Evolutionary conservation across 2,329 filamentous ascomycete genomes (phyloP).

Genomic region (Zymoseptoria pseudotritici): DNA sequence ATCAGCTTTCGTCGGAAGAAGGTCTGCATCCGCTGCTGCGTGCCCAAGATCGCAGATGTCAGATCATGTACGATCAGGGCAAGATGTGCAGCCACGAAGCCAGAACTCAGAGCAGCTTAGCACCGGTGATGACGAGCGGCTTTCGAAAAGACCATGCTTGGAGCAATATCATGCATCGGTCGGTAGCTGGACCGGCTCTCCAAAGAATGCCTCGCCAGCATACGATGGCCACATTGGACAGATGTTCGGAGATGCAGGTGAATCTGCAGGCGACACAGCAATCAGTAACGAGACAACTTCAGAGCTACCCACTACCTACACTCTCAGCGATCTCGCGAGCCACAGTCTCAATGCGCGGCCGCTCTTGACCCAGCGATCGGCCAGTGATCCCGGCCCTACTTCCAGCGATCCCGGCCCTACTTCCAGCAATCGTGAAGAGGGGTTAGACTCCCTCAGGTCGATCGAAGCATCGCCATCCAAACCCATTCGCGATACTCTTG

Average conservation of each 20-base stretch:
- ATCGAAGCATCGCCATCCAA: background rate
- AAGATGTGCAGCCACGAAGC: background rate
- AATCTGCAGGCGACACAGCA: slow-evolving; percentile 1
- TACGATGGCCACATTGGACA: background rate
- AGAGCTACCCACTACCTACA: slow-evolving; percentile 30
- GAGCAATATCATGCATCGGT: background rate
- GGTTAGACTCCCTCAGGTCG: background rate
- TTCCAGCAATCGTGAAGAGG: background rate
- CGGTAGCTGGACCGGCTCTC: background rate
- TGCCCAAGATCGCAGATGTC: background rate
- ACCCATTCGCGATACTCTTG: background rate
- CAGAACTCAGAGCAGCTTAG: background rate
- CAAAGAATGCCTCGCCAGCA: background rate
- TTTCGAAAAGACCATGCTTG: background rate
- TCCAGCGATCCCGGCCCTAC: slow-evolving; percentile 7
- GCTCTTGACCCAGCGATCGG: slow-evolving; percentile 13
- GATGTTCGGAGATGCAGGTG: background rate
- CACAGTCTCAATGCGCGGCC: slow-evolving; percentile 11
- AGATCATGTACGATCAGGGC: background rate
- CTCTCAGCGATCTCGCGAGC: slow-evolving; percentile 24
- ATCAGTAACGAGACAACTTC: slow-evolving; percentile 18
- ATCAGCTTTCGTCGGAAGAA: background rate
- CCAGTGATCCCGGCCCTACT: slow-evolving; percentile 19
- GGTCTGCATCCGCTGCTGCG: background rate
- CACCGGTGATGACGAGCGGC: background rate